These are phyloP conservation scores for Neobulgaria alba DNA, from an alignment of 2,329 filamentous ascomycete genomes.

Conservation along the genomic window DNA sequence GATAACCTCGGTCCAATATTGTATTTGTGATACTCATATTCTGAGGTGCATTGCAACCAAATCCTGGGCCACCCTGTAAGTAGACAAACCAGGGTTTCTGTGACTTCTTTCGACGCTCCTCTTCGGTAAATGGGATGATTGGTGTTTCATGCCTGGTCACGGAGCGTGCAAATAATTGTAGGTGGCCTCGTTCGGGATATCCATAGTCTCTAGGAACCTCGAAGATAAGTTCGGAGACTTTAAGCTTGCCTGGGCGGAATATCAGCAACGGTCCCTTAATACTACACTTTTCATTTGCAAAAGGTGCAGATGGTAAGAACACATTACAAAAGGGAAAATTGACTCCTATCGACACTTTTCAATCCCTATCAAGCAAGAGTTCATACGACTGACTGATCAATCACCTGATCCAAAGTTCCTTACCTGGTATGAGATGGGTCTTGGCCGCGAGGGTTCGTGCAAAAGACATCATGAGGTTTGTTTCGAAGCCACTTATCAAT, in stretches of 20 bases:
- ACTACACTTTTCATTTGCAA: not conserved
- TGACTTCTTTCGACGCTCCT: conserved; percentile 35
- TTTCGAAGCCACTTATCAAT: too few relatives aligned
- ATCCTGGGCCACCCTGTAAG: conserved; percentile 80
- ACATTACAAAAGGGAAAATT: too few relatives aligned
- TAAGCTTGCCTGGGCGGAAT: conserved; percentile 54
- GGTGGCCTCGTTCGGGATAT: conserved; percentile 58
- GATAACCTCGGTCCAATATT: conserved; percentile 72
- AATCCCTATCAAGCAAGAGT: too few relatives aligned
- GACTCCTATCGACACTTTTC: too few relatives aligned
- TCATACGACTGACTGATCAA: too few relatives aligned
- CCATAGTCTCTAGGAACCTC: conserved; percentile 74
- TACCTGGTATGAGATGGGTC: conserved; percentile 11
- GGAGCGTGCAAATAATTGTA: conserved; percentile 72
- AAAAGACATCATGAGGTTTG: conserved; percentile 15
- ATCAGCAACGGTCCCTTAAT: conserved; percentile 1
- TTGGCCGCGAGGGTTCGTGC: conserved; percentile 20
- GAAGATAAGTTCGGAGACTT: conserved; percentile 78
- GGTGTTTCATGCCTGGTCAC: conserved; percentile 57
- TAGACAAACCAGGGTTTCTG: conserved; percentile 58
- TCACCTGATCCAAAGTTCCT: not conserved
- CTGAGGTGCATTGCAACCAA: conserved; percentile 67
- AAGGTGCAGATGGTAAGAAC: not conserved
- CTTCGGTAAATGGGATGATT: conserved; percentile 30
- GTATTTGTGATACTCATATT: conserved; percentile 61